A percentile compares a stretch with the other conserved stretches of the same genome.
Evolutionary conservation across 768 basidiomycete species (phyloP).

Genomic region (Mrakia gelida): DNA sequence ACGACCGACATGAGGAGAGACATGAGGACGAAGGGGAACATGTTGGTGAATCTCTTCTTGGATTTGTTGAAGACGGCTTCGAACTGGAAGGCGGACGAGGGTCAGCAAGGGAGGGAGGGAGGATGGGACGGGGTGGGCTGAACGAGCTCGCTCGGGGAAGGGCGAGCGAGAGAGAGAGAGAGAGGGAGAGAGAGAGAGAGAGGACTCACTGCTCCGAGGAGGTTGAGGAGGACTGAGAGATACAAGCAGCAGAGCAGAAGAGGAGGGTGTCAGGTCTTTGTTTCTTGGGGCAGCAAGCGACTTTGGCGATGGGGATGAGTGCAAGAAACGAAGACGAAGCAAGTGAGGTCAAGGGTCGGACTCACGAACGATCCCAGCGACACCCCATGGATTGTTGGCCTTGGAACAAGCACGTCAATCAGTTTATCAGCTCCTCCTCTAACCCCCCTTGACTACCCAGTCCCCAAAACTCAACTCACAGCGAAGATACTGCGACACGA

Average conservation of each 20-base stretch:
- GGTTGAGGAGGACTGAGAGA: slow-evolving; percentile 59
- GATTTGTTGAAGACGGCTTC: slow-evolving; percentile 69
- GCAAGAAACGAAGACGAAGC: neutral
- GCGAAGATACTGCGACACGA: slow-evolving; percentile 70
- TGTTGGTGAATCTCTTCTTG: slow-evolving; percentile 63
- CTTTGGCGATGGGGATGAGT: neutral
- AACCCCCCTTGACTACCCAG: too few relatives aligned
- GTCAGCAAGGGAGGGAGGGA: too few relatives aligned
- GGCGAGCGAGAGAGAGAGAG: slow-evolving; percentile 44
- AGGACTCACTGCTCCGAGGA: slow-evolving; percentile 57
- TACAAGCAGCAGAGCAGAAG: neutral
- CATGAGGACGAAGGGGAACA: slow-evolving; percentile 66
- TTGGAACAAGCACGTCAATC: neutral
- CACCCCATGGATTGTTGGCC: slow-evolving; percentile 67
- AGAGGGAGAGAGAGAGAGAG: too few relatives aligned
- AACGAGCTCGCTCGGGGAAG: neutral
- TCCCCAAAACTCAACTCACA: too few relatives aligned
- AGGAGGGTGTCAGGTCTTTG: neutral
- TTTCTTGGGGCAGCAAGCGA: too few relatives aligned
- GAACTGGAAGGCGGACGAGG: neutral
- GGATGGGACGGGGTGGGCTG: neutral
- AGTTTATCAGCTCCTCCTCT: neutral
- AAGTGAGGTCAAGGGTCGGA: neutral
- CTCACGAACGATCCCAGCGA: slow-evolving; percentile 68
- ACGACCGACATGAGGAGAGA: slow-evolving; percentile 72